These are phyloP conservation scores for Penicillium pulvis DNA, from an alignment of 495 filamentous ascomycete species.

Conservation along the genomic window DNA sequence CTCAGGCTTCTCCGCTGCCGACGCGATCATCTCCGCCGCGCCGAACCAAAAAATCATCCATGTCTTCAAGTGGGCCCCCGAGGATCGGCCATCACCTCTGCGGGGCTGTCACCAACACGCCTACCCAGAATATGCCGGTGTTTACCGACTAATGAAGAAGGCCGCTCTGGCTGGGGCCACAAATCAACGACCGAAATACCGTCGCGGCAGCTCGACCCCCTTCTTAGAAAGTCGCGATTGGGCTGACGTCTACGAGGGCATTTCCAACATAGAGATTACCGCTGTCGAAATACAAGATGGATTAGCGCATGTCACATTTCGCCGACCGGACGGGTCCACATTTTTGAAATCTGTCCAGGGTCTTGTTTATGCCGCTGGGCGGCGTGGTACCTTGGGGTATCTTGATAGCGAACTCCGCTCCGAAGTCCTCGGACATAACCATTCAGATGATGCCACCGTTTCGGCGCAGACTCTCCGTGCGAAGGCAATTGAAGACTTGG, in stretches of 20 bases:
- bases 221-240: conserved; percentile 52
- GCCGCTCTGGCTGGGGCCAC: conserved; percentile 37
- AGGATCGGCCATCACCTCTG: conserved; percentile 58
- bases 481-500: conserved; percentile 54
- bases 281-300: conserved; percentile 38
- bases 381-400: conserved; percentile 60
- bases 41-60: conserved; percentile 58
- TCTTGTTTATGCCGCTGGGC: conserved; percentile 63
- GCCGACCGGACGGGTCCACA: conserved; percentile 45
- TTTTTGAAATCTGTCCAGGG: conserved; percentile 49
- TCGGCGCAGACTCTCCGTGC: conserved; percentile 59
- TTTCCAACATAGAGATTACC: conserved; percentile 57
- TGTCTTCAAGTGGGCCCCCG: conserved; percentile 62
- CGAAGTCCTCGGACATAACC: conserved; percentile 47
- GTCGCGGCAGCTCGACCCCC: conserved; percentile 42
- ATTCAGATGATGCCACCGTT: conserved; percentile 37
- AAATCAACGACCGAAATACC: conserved; percentile 27
- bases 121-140: conserved; percentile 66
- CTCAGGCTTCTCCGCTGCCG: conserved; percentile 67
- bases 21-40: conserved; percentile 60
- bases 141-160: conserved; percentile 66
- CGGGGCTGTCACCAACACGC: conserved; percentile 64
- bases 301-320: conserved; percentile 48
- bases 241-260: conserved; percentile 58
- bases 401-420: conserved; percentile 49